Conservation (phyloP, 2,329 filamentous ascomycete species). For the Alternaria tenuissima region DNA sequence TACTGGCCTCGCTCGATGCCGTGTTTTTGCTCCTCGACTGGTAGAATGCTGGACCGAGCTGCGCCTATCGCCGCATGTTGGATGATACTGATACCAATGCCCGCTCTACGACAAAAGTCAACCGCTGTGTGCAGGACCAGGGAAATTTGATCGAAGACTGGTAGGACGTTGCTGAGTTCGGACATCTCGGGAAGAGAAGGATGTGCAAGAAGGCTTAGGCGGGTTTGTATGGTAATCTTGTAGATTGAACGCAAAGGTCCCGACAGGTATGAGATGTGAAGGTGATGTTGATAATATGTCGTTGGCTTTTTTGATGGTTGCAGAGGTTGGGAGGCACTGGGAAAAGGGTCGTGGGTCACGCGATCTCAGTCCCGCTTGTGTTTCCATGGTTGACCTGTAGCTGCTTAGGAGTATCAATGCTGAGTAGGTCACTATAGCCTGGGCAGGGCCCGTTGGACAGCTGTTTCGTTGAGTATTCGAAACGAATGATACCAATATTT, state of each 20-base stretch:
- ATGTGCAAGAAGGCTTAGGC: neutral
- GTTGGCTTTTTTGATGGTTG: neutral
- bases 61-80: slow-evolving; percentile 15
- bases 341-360: neutral
- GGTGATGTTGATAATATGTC: too few relatives aligned
- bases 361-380: neutral
- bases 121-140: neutral
- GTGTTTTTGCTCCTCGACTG: slow-evolving; percentile 13
- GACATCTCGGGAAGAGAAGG: neutral
- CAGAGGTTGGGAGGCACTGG: neutral
- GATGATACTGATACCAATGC: slow-evolving; percentile 21
- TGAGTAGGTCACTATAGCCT: too few relatives aligned
- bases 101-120: slow-evolving; percentile 4
- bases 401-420: too few relatives aligned
- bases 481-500: too few relatives aligned
- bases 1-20: slow-evolving; percentile 12
- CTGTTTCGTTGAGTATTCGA: too few relatives aligned
- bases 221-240: neutral
- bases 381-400: neutral
- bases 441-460: too few relatives aligned
- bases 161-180: neutral
- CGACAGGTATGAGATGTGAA: too few relatives aligned
- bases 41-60: slow-evolving; percentile 12
- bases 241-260: neutral
- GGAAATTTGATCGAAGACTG: neutral